phyloP scores from a whole-genome alignment of 768 basidiomycete genomes.

The Lentinula guzmanii region DNA sequence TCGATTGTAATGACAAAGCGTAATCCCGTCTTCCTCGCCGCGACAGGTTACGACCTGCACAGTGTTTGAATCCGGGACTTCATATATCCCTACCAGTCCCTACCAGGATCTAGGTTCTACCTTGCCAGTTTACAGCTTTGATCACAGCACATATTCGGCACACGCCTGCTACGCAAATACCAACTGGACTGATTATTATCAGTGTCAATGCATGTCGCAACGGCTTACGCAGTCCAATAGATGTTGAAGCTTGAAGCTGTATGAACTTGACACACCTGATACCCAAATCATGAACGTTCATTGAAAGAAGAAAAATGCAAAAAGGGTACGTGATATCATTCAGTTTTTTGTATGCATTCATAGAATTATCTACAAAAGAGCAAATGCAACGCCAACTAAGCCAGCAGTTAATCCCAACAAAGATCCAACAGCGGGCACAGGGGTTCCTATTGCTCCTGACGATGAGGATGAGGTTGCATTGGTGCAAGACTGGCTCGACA shows the following conservation, averaged over 20 bases:
- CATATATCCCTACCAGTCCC: too few species aligned
- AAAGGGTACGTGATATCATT: background rate
- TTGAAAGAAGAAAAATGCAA: background rate
- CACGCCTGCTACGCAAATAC: background rate
- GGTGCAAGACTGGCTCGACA: conserved; percentile 30
- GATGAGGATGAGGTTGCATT: conserved; percentile 6
- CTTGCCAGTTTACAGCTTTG: background rate
- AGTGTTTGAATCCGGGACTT: too few species aligned
- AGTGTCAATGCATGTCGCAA: background rate
- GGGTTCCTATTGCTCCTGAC: background rate
- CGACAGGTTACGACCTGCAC: background rate
- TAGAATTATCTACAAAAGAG: conserved; percentile 9
- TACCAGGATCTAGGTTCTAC: background rate
- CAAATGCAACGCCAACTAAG: conserved; percentile 15
- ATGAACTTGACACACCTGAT: background rate
- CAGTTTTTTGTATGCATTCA: background rate
- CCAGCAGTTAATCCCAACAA: conserved; percentile 18
- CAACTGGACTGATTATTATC: background rate
- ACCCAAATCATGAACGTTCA: background rate
- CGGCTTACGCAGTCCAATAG: too few species aligned
- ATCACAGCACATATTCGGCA: background rate
- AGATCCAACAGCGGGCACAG: background rate
- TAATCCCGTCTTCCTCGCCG: background rate
- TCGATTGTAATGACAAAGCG: too few species aligned
- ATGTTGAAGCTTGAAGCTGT: background rate